Evolutionary conservation across 2,329 filamentous ascomycete genomes (phyloP).

Genomic region (Ploettnerulaceae sp.): DNA sequence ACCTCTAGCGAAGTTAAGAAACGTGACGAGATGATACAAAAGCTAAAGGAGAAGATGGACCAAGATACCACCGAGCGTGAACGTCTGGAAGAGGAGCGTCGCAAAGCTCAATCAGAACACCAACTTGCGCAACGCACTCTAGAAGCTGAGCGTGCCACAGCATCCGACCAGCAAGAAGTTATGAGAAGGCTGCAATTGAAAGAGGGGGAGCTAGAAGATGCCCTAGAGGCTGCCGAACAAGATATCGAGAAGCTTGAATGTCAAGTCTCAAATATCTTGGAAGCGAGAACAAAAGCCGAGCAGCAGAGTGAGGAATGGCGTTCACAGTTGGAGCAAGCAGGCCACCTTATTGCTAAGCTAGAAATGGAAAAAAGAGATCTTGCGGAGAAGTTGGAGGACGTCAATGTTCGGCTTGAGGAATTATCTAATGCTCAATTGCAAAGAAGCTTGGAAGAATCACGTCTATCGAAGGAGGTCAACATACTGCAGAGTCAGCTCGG

Average conservation of each 20-base stretch:
- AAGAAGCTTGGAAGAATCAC: conserved; percentile 70
- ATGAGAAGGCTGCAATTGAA: conserved; percentile 91
- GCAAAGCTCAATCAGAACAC: conserved; percentile 81
- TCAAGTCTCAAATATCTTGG: conserved; percentile 82
- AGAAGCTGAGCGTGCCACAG: conserved; percentile 92
- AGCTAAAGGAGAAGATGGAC: conserved; percentile 78
- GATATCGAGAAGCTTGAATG: conserved; percentile 94
- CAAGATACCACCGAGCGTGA: conserved; percentile 69
- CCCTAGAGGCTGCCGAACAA: conserved; percentile 83
- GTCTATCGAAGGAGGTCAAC: conserved; percentile 76
- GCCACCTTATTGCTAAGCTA: conserved; percentile 75
- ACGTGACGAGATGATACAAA: conserved; percentile 86
- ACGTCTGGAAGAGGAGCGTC: conserved; percentile 83
- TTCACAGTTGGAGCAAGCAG: conserved; percentile 85
- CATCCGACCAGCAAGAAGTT: conserved; percentile 97
- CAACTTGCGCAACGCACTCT: conserved; percentile 87
- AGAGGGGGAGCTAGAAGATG: conserved; percentile 89
- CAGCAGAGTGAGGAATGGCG: conserved; percentile 76
- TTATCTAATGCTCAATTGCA: conserved; percentile 67
- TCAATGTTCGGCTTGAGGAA: conserved; percentile 68
- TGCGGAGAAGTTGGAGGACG: conserved; percentile 57
- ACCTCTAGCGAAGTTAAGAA: conserved; percentile 93
- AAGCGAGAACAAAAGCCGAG: conserved; percentile 84
- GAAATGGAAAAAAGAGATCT: conserved; percentile 82
- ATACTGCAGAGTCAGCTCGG: conserved; percentile 87